Evolutionary conservation across 305 asterid genomes (phyloP).

Genomic region (Fraxinus ornus): DNA sequence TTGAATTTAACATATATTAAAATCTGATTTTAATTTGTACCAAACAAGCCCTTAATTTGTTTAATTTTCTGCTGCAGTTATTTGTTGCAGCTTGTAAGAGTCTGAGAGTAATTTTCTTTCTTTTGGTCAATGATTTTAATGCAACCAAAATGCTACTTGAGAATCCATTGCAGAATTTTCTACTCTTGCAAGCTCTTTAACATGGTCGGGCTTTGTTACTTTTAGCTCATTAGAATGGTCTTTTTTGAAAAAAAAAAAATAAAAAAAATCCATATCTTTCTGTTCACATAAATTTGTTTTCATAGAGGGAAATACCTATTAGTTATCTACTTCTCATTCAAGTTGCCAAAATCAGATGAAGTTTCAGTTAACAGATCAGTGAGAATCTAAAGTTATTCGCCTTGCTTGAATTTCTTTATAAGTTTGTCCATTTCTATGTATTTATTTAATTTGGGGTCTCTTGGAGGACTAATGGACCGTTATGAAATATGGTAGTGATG

Average conservation of each 20-base stretch:
- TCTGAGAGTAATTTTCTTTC: not conserved
- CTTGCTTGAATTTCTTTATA: not conserved
- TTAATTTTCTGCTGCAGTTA: not conserved
- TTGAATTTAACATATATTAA: no score
- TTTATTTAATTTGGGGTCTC: not conserved
- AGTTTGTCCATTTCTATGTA: not conserved
- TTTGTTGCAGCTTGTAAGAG: not conserved
- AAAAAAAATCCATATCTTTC: not conserved
- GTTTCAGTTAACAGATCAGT: not conserved
- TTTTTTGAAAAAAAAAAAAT: no score
- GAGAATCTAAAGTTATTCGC: not conserved
- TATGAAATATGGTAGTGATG: not conserved
- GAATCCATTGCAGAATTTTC: not conserved
- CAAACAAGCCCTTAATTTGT: not conserved
- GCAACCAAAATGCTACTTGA: not conserved
- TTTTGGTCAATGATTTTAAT: not conserved
- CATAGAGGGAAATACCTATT: not conserved
- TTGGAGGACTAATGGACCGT: not conserved
- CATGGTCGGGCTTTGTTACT: not conserved
- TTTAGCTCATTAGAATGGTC: not conserved
- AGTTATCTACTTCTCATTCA: not conserved
- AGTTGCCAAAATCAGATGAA: not conserved
- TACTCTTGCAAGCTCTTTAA: not conserved
- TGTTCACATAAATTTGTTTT: not conserved
- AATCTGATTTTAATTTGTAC: no score